phyloP scores from a whole-genome alignment of 768 basidiomycete species.

The Auriscalpium microsporum region DNA sequence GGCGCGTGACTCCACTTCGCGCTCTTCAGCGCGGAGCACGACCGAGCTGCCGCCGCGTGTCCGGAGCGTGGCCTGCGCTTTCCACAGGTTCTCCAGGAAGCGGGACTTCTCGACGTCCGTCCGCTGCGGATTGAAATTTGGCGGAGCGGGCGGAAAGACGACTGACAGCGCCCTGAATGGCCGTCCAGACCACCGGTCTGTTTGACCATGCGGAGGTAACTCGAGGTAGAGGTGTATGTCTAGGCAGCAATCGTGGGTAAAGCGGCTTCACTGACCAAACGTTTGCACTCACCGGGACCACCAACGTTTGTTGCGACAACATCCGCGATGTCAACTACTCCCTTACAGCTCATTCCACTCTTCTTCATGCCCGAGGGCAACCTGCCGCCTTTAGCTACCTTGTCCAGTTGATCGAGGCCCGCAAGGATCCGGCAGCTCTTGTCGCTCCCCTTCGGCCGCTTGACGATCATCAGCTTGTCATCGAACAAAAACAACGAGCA shows the following conservation, averaged over 20 bases:
- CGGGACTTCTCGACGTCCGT: constrained; percentile 64
- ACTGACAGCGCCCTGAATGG: constrained; percentile 73
- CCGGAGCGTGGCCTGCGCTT: constrained; percentile 73
- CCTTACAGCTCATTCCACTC: constrained; percentile 77
- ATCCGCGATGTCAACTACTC: constrained; percentile 77
- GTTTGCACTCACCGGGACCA: constrained; percentile 57
- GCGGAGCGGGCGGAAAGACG: constrained; percentile 63
- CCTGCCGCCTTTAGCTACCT: constrained; percentile 50
- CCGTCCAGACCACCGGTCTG: constrained; percentile 82
- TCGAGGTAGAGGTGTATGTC: constrained; percentile 85
- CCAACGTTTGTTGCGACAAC: constrained; percentile 78
- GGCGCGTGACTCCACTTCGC: constrained; percentile 62
- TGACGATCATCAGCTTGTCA: constrained; percentile 87
- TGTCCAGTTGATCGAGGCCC: constrained; percentile 75
- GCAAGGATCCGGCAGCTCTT: constrained; percentile 63
- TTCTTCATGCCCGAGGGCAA: constrained; percentile 62
- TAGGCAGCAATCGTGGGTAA: constrained; percentile 23
- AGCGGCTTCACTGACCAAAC: not conserved
- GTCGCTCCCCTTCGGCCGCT: constrained; percentile 71
- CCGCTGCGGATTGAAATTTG: constrained; percentile 57
- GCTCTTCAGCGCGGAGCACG: constrained; percentile 59
- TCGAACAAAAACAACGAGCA: constrained; percentile 91
- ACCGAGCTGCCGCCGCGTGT: constrained; percentile 67
- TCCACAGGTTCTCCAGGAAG: constrained; percentile 88
- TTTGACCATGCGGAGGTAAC: constrained; percentile 71